Evolutionary conservation across 73 alveolate species (phyloP).

Genomic region (Paramecium sexaurelia): DNA sequence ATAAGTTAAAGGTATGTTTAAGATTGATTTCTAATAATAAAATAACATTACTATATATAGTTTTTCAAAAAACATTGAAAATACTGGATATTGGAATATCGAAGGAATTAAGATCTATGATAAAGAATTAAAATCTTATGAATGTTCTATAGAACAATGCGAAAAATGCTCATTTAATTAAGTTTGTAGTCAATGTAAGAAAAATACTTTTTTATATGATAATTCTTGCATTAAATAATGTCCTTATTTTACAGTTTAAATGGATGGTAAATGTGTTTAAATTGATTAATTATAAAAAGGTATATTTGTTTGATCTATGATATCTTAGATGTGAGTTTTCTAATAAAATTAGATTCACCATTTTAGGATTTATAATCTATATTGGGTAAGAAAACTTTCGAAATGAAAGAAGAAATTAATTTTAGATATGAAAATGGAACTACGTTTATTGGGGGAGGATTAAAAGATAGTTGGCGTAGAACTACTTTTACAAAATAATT

Average conservation of each 20-base stretch:
- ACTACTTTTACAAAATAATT: not conserved
- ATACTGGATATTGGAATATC: not conserved
- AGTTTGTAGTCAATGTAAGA: not conserved
- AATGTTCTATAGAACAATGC: not conserved
- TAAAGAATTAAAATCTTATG: not conserved
- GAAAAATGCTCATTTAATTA: not conserved
- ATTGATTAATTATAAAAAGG: not conserved
- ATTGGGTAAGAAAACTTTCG: not conserved
- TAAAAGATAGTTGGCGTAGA: conserved; percentile 1
- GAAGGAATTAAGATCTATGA: not conserved
- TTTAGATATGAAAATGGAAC: conserved; percentile 5
- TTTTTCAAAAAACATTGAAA: not conserved
- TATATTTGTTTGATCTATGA: not conserved
- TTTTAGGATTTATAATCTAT: not conserved
- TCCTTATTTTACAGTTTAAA: not conserved
- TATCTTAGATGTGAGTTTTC: not conserved
- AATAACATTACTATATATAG: not conserved
- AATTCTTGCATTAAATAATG: not conserved
- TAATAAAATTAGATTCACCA: not conserved
- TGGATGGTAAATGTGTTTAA: not conserved
- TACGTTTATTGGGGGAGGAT: conserved; percentile 9
- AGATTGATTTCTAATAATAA: not conserved
- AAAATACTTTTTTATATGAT: not conserved
- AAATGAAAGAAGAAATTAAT: not conserved
- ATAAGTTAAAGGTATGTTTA: not conserved